Conservation (phyloP, 2,329 filamentous ascomycete species). For the Fusarium sp. region DNA sequence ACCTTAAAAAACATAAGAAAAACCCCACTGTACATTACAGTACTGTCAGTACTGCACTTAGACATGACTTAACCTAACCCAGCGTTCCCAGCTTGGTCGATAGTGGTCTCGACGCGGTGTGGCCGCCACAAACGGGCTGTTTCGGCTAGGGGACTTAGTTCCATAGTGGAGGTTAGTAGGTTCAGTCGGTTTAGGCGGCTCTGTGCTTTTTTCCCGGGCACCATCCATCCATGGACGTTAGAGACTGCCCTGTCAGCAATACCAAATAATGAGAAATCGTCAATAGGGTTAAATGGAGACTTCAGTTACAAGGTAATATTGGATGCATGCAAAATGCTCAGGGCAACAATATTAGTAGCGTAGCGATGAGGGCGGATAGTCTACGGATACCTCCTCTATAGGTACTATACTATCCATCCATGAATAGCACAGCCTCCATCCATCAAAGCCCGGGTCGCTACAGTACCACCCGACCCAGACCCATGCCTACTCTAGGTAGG, state of each 20-base stretch:
- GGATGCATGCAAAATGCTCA: background rate
- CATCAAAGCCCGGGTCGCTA: background rate
- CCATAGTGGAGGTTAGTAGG: background rate
- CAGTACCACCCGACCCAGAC: conserved; percentile 1
- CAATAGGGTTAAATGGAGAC: background rate
- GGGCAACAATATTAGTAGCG: background rate
- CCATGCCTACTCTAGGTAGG: background rate
- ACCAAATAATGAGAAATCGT: background rate
- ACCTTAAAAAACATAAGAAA: conserved; percentile 3
- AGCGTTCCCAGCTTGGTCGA: conserved; percentile 6
- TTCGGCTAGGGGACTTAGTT: conserved; percentile 4
- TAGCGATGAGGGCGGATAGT: background rate
- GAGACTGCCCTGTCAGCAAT: background rate
- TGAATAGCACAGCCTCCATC: background rate
- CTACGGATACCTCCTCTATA: background rate
- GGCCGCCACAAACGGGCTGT: conserved; percentile 9
- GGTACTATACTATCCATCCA: background rate
- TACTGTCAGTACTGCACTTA: background rate
- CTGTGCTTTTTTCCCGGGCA: background rate
- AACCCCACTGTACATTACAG: too few species aligned
- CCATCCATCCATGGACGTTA: background rate
- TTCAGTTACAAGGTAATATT: background rate
- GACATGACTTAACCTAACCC: conserved; percentile 4
- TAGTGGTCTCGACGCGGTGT: conserved; percentile 6
- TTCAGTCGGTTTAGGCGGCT: conserved; percentile 10